Evolutionary conservation across 805 yeast genomes (phyloP).

Genomic region (Metschnikowia anglica): DNA sequence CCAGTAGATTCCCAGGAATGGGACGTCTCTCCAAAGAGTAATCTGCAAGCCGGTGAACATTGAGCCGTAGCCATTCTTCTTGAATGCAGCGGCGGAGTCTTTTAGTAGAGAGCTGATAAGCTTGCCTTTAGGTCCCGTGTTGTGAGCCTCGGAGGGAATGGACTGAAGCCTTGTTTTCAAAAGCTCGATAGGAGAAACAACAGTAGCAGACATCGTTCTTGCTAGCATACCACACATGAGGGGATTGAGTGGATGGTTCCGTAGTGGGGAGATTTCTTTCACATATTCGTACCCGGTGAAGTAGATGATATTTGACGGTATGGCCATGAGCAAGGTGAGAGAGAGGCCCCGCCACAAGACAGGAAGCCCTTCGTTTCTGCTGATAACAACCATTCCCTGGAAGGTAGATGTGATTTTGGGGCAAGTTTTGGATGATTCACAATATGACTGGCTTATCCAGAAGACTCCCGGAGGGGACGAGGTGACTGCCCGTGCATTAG

Average conservation of each 20-base stretch:
- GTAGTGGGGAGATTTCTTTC: conserved; percentile 61
- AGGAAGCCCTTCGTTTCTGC: conserved; percentile 66
- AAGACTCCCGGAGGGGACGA: conserved; percentile 23
- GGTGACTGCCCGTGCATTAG: not conserved
- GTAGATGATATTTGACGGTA: conserved; percentile 91
- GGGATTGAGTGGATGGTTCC: conserved; percentile 62
- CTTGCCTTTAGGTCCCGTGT: conserved; percentile 26
- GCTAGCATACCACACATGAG: conserved; percentile 84
- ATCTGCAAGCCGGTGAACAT: conserved; percentile 82
- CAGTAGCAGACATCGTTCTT: conserved; percentile 76
- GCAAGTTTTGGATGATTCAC: conserved; percentile 40
- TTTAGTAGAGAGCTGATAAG: conserved; percentile 47
- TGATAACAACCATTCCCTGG: conserved; percentile 68
- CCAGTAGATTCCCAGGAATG: conserved; percentile 96
- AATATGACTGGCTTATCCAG: conserved; percentile 38
- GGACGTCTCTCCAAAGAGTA: conserved; percentile 96
- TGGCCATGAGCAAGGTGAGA: conserved; percentile 79
- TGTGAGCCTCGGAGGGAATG: conserved; percentile 50
- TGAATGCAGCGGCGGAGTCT: conserved; percentile 54
- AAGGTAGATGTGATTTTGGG: conserved; percentile 63
- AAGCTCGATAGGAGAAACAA: conserved; percentile 84
- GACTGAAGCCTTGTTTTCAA: conserved; percentile 87
- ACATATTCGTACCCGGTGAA: conserved; percentile 90
- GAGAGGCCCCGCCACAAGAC: conserved; percentile 91
- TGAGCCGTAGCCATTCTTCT: conserved; percentile 55